Percentiles rank a stretch among this genome's conserved stretches.
phyloP scores from a whole-genome alignment of 257 asterid species.

The Forsythia suspensa region DNA sequence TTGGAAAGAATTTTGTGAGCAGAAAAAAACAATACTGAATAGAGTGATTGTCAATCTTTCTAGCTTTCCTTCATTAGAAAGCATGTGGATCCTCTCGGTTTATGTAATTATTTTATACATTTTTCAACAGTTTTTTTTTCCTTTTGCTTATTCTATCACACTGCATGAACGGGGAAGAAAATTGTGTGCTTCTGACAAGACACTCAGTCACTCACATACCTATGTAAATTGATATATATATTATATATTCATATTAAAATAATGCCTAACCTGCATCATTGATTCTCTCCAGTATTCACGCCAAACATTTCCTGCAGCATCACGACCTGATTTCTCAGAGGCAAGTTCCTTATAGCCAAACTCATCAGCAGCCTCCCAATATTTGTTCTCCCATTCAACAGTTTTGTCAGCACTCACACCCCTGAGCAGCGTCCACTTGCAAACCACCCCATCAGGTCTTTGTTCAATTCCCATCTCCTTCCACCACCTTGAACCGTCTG shows the following conservation, averaged over 20 bases:
- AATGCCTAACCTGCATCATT: slow-evolving; percentile 65
- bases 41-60: not conserved
- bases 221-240: not conserved
- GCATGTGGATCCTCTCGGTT: not conserved
- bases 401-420: slow-evolving; percentile 72
- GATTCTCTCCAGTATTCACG: slow-evolving; percentile 93
- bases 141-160: not conserved
- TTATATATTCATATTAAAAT: not conserved
- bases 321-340: slow-evolving; percentile 98
- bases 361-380: slow-evolving; percentile 98
- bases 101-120: not conserved
- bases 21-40: not conserved
- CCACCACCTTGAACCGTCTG: slow-evolving; percentile 96
- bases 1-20: not conserved
- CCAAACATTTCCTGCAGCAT: slow-evolving; percentile 90
- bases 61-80: not conserved
- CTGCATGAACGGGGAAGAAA: not conserved
- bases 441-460: slow-evolving; percentile 84
- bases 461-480: slow-evolving; percentile 78
- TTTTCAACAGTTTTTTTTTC: not conserved
- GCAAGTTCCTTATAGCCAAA: slow-evolving; percentile 93
- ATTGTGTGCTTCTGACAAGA: slow-evolving; percentile 4
- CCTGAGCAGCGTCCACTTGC: slow-evolving; percentile 83
- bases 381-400: slow-evolving; percentile 92
- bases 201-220: not conserved